Base-by-base conservation (phyloP, 2,329 filamentous ascomycete species). In the Talaromyces sp. region DNA sequence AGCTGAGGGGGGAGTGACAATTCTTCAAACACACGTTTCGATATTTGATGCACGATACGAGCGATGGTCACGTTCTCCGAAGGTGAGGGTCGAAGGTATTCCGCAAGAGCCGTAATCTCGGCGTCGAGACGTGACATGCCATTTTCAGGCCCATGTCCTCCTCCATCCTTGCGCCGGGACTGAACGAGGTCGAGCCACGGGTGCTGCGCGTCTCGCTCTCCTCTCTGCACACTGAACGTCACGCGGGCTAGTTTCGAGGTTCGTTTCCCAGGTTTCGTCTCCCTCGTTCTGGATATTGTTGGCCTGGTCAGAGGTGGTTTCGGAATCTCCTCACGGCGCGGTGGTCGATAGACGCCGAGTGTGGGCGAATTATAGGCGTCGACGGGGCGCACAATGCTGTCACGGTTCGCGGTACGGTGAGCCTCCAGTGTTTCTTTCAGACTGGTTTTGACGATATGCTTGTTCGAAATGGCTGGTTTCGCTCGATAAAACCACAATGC, bases 21-120 rank as follows among this genome's bases (percentile, higher is more conserved):
- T 21, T 61, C 61, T 19, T 64, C 53, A 63, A 70, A 64, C 53
- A 77, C 56, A 50, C 68, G 54, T 59, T 65, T 57, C 69, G 66
- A 59, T 11, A 78, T 55, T 21, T 73, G 68, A 21, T 58, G 53
- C 6, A 67, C 61, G 3, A 76, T 62, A 8, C 60, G 67, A 21
- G 67, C 56, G 7, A 72, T 66, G 14, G 60, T 66, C 17, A 68
- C 63, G 21, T 69, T 64, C 69, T 86, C 83, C 12, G 66, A 64
- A 14, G 63, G 61, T 12, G 72, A 80, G 14, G 78, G 80, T 21
- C 69, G 69, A 60, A 81, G 69, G 62, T 79, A 83, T 17, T 62
- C 58, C 21, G 75, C 75, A 57, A 83, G 79, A 1, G 75, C 75
- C 35, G 65, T 63, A 43, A 85, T 76, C 67, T 84, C 81, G n/a